phyloP scores from a whole-genome alignment of 2,329 filamentous ascomycete species.

The Mollisiaceae sp. region DNA sequence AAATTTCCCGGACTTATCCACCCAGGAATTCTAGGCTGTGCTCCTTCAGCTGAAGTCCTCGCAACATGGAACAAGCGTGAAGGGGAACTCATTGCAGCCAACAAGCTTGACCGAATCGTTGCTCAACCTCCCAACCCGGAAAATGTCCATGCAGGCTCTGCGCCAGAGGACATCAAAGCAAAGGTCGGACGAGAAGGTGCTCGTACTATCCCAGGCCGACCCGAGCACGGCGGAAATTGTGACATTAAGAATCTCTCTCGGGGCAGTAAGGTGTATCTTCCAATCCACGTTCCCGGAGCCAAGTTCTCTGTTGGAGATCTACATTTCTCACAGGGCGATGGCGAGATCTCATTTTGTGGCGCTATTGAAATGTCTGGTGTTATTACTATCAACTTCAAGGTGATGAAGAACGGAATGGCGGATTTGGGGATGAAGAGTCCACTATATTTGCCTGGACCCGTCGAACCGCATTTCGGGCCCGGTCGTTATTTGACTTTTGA shows the following conservation, averaged over 20 bases:
- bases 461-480: conserved; percentile 86
- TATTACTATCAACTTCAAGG: conserved; percentile 88
- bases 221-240: conserved; percentile 74
- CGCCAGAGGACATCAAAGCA: conserved; percentile 60
- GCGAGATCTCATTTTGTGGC: conserved; percentile 86
- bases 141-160: conserved; percentile 76
- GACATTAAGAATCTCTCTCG: conserved; percentile 87
- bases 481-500: conserved; percentile 85
- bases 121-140: conserved; percentile 75
- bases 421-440: conserved; percentile 80
- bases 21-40: conserved; percentile 88
- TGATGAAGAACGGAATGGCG: conserved; percentile 80
- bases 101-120: conserved; percentile 71
- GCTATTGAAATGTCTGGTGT: conserved; percentile 94
- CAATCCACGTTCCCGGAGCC: conserved; percentile 83
- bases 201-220: conserved; percentile 75
- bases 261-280: conserved; percentile 83
- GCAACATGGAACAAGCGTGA: conserved; percentile 85
- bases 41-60: conserved; percentile 74
- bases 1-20: conserved; percentile 90
- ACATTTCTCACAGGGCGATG: conserved; percentile 87
- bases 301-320: conserved; percentile 91
- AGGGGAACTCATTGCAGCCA: conserved; percentile 74
- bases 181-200: conserved; percentile 81
- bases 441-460: conserved; percentile 84